Evolutionary conservation across 495 filamentous ascomycete species (phyloP).

Genomic region (Talaromyces thailandensis): DNA sequence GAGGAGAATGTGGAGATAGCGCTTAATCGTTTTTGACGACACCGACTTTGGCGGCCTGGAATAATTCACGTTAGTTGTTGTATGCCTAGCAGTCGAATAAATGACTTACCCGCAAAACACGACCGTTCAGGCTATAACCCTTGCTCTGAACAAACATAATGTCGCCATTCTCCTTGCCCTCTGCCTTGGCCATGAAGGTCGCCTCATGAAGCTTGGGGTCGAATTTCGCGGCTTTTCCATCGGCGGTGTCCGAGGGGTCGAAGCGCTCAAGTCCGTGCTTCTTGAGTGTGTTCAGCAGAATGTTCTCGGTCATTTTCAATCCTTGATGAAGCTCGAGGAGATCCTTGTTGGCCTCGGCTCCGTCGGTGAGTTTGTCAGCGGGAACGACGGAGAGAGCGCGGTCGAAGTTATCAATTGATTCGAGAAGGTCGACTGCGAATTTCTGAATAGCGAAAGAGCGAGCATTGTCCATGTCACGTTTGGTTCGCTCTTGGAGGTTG

Average conservation of each 20-base stretch:
- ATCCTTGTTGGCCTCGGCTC: slow-evolving; percentile 45
- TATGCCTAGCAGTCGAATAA: background rate
- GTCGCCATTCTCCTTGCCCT: slow-evolving; percentile 77
- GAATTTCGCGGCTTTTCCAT: slow-evolving; percentile 55
- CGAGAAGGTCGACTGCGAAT: slow-evolving; percentile 90
- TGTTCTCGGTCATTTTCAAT: slow-evolving; percentile 86
- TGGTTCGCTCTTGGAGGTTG: slow-evolving; percentile 90
- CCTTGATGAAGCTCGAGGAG: slow-evolving; percentile 77
- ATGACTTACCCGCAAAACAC: slow-evolving; percentile 63
- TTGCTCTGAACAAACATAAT: slow-evolving; percentile 92
- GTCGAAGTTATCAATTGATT: slow-evolving; percentile 93
- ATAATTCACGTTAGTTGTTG: background rate
- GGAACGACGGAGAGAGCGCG: slow-evolving; percentile 77
- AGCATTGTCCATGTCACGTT: slow-evolving; percentile 78
- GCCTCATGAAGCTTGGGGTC: slow-evolving; percentile 96
- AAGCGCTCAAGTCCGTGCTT: slow-evolving; percentile 93
- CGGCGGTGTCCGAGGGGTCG: slow-evolving; percentile 52
- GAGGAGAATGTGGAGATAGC: slow-evolving; percentile 5
- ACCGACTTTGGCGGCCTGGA: slow-evolving; percentile 82
- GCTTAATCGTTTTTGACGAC: slow-evolving; percentile 65
- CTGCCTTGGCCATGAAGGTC: slow-evolving; percentile 79
- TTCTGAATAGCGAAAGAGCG: slow-evolving; percentile 90
- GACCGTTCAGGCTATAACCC: slow-evolving; percentile 85
- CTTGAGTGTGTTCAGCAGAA: slow-evolving; percentile 78
- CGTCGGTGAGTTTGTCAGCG: slow-evolving; percentile 52